Conservation (phyloP, 495 filamentous ascomycete genomes). For the Staphylotrichum tortipilum region DNA sequence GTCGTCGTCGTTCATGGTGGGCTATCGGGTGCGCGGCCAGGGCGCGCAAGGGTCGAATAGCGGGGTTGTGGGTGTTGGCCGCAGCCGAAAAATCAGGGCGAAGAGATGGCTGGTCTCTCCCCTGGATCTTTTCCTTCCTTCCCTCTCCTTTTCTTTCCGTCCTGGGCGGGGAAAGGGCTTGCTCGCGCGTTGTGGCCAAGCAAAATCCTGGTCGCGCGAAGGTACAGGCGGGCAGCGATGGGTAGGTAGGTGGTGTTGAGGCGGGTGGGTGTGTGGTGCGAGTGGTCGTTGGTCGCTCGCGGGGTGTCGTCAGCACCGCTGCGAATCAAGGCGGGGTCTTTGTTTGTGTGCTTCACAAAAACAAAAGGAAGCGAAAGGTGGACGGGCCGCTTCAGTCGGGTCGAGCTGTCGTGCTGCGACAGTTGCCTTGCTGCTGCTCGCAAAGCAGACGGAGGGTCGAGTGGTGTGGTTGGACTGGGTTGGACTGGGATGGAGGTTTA, state of each 20-base stretch:
- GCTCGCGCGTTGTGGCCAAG: constrained; percentile 1
- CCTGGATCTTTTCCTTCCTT: not conserved
- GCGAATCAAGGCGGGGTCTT: constrained; percentile 32
- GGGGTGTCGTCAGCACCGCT: constrained; percentile 29
- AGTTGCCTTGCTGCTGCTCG: constrained; percentile 14
- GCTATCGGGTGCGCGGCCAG: constrained; percentile 32
- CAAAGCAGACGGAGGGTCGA: not conserved
- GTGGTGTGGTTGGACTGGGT: too few relatives aligned
- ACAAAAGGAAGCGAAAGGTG: too few relatives aligned
- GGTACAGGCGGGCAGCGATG: not conserved
- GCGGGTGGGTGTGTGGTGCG: constrained; percentile 4
- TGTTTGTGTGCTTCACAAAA: constrained; percentile 30
- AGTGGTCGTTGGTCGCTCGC: too few relatives aligned
- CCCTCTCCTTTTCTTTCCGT: not conserved
- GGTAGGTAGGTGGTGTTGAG: constrained; percentile 1
- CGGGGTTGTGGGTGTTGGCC: constrained; percentile 1
- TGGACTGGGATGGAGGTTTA: too few relatives aligned
- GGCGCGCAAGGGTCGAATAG: constrained; percentile 22
- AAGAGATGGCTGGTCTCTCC: too few relatives aligned
- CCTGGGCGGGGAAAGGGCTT: not conserved
- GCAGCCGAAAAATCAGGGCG: too few relatives aligned
- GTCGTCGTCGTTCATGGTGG: constrained; percentile 65
- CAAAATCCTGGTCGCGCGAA: not conserved
- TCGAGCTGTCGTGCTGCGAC: too few relatives aligned
- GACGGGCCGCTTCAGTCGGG: too few relatives aligned